Evolutionary conservation across 768 basidiomycete genomes (phyloP), one percentile per base, ranked within the genome.

Genomic region (Gelatoporia subvermispora): DNA sequence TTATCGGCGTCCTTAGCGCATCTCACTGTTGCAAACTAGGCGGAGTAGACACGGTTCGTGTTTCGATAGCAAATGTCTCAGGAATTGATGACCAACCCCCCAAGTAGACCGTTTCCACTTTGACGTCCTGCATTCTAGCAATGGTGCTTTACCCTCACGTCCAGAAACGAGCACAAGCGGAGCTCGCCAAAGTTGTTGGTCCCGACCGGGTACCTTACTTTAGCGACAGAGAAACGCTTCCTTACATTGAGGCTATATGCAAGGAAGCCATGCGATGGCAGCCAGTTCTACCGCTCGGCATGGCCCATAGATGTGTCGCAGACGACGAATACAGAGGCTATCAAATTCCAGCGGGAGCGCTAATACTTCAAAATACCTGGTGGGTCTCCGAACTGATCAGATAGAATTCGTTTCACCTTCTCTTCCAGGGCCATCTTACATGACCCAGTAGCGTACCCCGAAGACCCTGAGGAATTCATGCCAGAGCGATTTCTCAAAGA

Each of bases 181-280:
- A 70, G 47, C 48, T 70, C 8, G 67, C 69, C 46, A 67, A 67
- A 3, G 66, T 64, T 35, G 50, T 68, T 5, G 67, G 68, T 10
- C 41, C 46, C 20, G 61, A 65, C 16, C 49, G 62, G 17, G 45
- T 64, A 22, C 61, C 65, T 1, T 55, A 38, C 0, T 46, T 56
- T n/a, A 41, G 41, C 25, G 62, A 66, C 40, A 52, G 31, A 13
- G 39, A 42, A n/a, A 16, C 39, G 2, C 43, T 62, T 13, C 60
- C 60, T 5, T 62, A 62, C 43, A 48, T 65, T 18, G 52, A 55
- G 16, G 59, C 64, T 2, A 62, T 71, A 28, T 55, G 63, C 41
- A 68, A 68, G 45, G 65, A 66, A 22, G 48, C 48, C 3, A 17
- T 42, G 3, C 48, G 48, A 10, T 49, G 48, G 48, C 40, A 43